Evolutionary conservation across 768 basidiomycete genomes (phyloP).

Genomic region (Lentinula edodes): DNA sequence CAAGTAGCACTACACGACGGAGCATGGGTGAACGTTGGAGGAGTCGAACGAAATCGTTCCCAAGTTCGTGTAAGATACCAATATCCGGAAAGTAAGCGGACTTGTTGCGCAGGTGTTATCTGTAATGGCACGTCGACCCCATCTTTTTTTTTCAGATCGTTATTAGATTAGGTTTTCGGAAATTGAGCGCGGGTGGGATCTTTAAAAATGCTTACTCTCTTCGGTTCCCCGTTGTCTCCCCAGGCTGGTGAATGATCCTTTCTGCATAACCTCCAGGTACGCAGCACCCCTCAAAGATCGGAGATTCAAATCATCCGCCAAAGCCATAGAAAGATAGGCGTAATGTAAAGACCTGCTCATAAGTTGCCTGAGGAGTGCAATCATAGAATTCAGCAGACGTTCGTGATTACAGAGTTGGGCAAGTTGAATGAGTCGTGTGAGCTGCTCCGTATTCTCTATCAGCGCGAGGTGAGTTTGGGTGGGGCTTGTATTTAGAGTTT

Average conservation of each 20-base stretch:
- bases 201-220: neutral
- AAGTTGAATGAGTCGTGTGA: constrained; percentile 57
- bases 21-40: constrained; percentile 62
- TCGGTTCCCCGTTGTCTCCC: neutral
- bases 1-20: constrained; percentile 59
- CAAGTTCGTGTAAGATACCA: constrained; percentile 62
- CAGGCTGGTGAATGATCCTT: constrained; percentile 11
- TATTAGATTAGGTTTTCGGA: neutral
- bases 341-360: constrained; percentile 61
- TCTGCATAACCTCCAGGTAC: constrained; percentile 73
- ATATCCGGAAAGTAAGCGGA: constrained; percentile 65
- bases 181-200: neutral
- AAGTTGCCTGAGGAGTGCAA: constrained; percentile 50
- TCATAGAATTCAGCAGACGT: constrained; percentile 54
- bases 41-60: constrained; percentile 55
- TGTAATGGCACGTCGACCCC: constrained; percentile 25
- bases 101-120: constrained; percentile 52
- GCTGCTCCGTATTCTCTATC: constrained; percentile 36
- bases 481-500: constrained; percentile 9
- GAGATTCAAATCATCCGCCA: constrained; percentile 66
- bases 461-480: constrained; percentile 10
- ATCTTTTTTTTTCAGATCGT: neutral
- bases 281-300: constrained; percentile 55
- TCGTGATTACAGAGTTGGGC: constrained; percentile 65
- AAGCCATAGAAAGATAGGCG: constrained; percentile 67